Evolutionary conservation across 2,329 filamentous ascomycete genomes (phyloP), one percentile per base, ranked within the genome.

Genomic region (Sclerotinia trifoliorum): DNA sequence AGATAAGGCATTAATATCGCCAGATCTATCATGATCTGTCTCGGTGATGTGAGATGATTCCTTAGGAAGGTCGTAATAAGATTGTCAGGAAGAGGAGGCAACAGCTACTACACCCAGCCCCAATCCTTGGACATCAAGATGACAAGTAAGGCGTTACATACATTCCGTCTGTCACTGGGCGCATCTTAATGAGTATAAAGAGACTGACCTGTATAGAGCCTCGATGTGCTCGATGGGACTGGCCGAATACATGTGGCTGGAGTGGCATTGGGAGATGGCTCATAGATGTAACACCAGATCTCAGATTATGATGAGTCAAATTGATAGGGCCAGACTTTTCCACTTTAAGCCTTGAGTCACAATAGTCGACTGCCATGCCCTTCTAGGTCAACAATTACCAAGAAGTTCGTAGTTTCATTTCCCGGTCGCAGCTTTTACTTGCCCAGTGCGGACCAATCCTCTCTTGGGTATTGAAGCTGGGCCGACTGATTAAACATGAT

Each of bases 1-100:
- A 46, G 24, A 48, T 51, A 39, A 62, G 29, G 58, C 58, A 62
- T 62, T 62, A 32, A 46, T 62, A 17, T 17, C 10, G 58, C 21
- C 44, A 61, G 44, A 49, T 48, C 21, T 17, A 1, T 6, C 6
- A 24, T 62, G 26, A 29, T 56, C 54, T 60, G 15, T 46, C 56
- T 46, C 26, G 7, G 24, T 17, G 7, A n/a, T 35, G 13, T 6
- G 35, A 24, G 29, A 19, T 51, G 6, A n/a, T 51, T 39, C 44
- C 11, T 35, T 39, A 15, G 21, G 44, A 29, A 62, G 21, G 32
- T 49, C 11, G 2, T 5, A 39, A 44, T 61, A 10, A 49, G 58
- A 35, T 49, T 55, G 29, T 35, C 32, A 35, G 44, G 21, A 21
- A 32, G 42, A 32, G 44, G 32, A 49, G 44, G 29, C 46, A 51